Evolutionary conservation across 139 green algal species (phyloP), one percentile per base, ranked within the genome.

Genomic region (Chlorella sorokiniana): DNA sequence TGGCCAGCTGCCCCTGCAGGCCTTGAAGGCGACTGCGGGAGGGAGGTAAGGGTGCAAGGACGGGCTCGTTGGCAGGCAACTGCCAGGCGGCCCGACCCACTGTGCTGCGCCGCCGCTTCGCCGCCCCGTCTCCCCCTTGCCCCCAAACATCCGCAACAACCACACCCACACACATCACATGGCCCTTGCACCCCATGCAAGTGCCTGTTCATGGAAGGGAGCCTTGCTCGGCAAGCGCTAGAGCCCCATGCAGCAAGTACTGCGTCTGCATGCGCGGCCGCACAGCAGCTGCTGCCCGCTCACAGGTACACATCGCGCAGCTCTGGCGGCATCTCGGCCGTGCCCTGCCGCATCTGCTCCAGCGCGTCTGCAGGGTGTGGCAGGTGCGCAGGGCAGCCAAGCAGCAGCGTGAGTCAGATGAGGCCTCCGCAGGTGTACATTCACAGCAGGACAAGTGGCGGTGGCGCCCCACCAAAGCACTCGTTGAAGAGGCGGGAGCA

Each of bases 401-500:
- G 61, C 61, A 68, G n/a, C 61, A 68, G n/a, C n/a, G 61, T 22
- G 25, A 38, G 22, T 33, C 27, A 25, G 4, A 33, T 16, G 23
- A 68, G 61, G 10, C 33, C 3, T 2, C 22, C 4, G 61, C 61
- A 40, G 11, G 3, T 40, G 29, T 16, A 22, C n/a, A 54, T 35
- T 10, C 1, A 3, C 18, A n/a, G 65, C 68, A 37, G 7, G 25
- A 4, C 65, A 51, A 6, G 2, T 9, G 14, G 65, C 16, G 65
- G 35, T 10, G 16, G 16, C 33, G 33, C 37, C 20, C 22, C 59
- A 79, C 73, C 73, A 11, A 37, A 79, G 54, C 73, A 79, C 73
- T 79, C 54, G 37, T 79, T 79, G 73, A 79, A 79, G 52, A 79
- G 73, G 73, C 73, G 73, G 52, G 73, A 79, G 73, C 52, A 68